A percentile compares a stretch with the other conserved stretches of the same genome.
Evolutionary conservation across 495 filamentous ascomycete genomes (phyloP).

Genomic region (Aspergillus asperescens): DNA sequence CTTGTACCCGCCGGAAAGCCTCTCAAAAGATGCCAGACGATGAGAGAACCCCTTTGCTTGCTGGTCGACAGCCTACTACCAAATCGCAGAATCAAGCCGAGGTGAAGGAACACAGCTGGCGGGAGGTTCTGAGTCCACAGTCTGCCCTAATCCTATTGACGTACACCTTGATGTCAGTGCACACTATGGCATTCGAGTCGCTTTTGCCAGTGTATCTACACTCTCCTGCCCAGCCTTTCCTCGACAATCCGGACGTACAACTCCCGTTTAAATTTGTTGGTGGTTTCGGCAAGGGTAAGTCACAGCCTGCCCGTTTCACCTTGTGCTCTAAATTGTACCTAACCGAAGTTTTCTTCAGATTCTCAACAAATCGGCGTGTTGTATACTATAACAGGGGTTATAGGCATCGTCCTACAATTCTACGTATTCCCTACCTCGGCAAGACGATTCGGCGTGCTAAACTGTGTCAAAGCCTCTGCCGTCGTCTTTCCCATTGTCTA

Average conservation of each 20-base stretch:
- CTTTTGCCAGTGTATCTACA: constrained; percentile 78
- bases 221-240: constrained; percentile 52
- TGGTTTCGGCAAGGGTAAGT: constrained; percentile 62
- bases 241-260: constrained; percentile 50
- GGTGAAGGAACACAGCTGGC: constrained; percentile 44
- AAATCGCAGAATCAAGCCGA: constrained; percentile 12
- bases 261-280: constrained; percentile 75
- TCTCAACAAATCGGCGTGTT: constrained; percentile 69
- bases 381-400: constrained; percentile 68
- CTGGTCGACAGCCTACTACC: constrained; percentile 3
- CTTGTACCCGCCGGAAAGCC: constrained; percentile 22
- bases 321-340: background rate
- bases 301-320: background rate
- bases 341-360: constrained; percentile 20
- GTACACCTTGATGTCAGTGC: constrained; percentile 71
- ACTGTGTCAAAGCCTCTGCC: constrained; percentile 56
- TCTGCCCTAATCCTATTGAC: constrained; percentile 68
- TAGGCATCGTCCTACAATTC: constrained; percentile 73
- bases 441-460: constrained; percentile 62
- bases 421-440: constrained; percentile 68
- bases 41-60: constrained; percentile 38
- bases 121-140: constrained; percentile 68
- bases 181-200: constrained; percentile 75
- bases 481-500: constrained; percentile 66
- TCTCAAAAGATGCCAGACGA: constrained; percentile 25